Conservation (phyloP, 345 rosid genomes). For the Corchorus capsularis region DNA sequence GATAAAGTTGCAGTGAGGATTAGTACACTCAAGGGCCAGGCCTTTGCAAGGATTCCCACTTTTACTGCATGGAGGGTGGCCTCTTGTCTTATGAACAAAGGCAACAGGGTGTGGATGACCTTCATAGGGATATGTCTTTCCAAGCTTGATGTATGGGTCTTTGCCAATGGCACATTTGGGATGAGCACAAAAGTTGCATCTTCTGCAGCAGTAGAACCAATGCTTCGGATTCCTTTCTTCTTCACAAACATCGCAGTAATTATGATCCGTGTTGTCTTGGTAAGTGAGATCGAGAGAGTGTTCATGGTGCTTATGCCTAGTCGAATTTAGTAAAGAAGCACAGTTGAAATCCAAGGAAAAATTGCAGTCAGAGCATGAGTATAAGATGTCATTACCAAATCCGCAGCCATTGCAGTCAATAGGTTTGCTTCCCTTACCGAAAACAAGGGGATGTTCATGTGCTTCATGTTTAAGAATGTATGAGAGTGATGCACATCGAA, state of each 20-base stretch:
- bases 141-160: neutral
- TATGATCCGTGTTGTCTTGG: neutral
- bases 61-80: slow-evolving; percentile 11
- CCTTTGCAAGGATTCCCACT: slow-evolving; percentile 9
- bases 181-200: neutral
- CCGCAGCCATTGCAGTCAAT: neutral
- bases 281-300: slow-evolving; percentile 2
- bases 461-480: neutral
- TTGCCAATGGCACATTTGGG: neutral
- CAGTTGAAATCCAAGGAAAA: neutral
- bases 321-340: neutral
- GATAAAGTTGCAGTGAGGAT: slow-evolving; percentile 8
- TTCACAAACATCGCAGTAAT: neutral
- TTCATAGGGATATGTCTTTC: neutral
- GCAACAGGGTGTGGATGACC: slow-evolving; percentile 20
- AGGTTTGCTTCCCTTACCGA: neutral
- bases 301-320: neutral
- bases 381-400: neutral
- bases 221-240: neutral
- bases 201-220: slow-evolving; percentile 6
- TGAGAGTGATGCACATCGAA: neutral
- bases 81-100: slow-evolving; percentile 14
- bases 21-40: slow-evolving; percentile 23
- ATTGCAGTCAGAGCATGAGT: slow-evolving; percentile 1
- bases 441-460: slow-evolving; percentile 16